Evolutionary conservation across 345 rosid species (phyloP), one percentile per base, ranked within the genome.

Genomic region (Sapria himalayana): DNA sequence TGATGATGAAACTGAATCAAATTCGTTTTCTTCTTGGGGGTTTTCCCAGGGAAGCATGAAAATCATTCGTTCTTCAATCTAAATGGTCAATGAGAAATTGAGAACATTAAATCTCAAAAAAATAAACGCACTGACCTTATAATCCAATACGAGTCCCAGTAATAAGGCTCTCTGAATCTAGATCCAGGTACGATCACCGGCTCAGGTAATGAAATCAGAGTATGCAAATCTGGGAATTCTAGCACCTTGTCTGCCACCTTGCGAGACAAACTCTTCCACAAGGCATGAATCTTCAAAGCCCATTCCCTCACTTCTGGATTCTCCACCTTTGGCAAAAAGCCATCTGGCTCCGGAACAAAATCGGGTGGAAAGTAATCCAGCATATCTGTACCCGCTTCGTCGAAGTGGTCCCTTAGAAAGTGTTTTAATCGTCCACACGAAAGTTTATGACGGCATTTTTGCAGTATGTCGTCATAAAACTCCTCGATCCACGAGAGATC

Each of bases 61-160:
- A 35, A 22, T 15, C 51, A 45, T 16, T 15, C 5, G 16, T 14
- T 19, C 4, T 29, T 51, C 2, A 50, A 19, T 21, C 19, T 15
- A 15, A 15, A 37, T 19, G 9, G 21, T 12, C 12, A 24, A 46
- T 15, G 3, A 16, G 14, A 19, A 41, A 36, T 16, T 4, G 7
- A 52, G 15, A 50, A 11, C 12, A 19, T 6, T 15, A 21, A 48
- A 3, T 29, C 15, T 25, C 35, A 10, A 7, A 18, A 3, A 1
- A 15, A 12, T 4, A 19, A 11, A 3, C 13, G 21, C 33, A 54
- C 69, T 32, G 17, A 79, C 95, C 75, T 79, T 58, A 89, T 71
- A 38, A 89, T 62, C 98, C 98, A 82, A 19, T 79, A 76, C 38
- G 93, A 82, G 62, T 89, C 98, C 95, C 98, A 82, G 51, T 82